Evolutionary conservation across 192 early-diverging fungal species (phyloP), one percentile per base, ranked within the genome.

Genomic region (Rhizoclosmatium sp.): DNA sequence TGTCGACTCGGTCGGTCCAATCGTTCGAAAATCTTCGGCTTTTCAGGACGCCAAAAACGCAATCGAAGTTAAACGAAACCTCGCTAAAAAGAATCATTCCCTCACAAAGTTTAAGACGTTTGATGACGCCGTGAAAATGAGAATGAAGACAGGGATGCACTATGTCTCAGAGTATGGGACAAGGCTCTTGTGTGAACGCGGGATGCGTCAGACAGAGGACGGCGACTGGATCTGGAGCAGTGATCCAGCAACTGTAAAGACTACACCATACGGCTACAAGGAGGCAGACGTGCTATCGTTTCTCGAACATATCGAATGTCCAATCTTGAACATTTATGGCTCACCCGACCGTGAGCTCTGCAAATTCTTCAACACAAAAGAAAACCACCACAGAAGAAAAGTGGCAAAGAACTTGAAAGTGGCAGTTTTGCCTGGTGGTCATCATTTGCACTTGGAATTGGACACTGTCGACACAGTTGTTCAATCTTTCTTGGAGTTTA

Each of bases 371-470:
- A 70, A 74, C 16, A 62, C 42, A 0, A 21, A 70, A n/a, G 66
- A 59, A 12, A 19, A 78, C 2, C 31, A 60, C 10, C 54, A 23
- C 14, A 42, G 80, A 12, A 49, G 19, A 4, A 62, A 47, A 7
- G 19, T 14, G 3, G 71, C 74, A 9, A 59, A 72, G 58, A 59
- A 82, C 23, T 65, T 71, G 31, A 40, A 65, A 21, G 71, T 79
- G 1, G 60, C 65, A 7, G 23, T 65, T 59, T 23, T 82, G 62
- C 46, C 58, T 2, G 81, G 81, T 4, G 46, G 62, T 2, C 81
- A 82, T 45, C 81, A 82, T 79, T 49, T 66, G 46, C 81, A 82
- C 47, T 44, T 82, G 47, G 81, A 82, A 46, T 40, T 23, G 7
- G 56, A 1, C 5, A 75, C 72, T 1, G 72, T 75, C 7, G 45